phyloP scores from a whole-genome alignment of 1,284 basidiomycete species.

The Amylostereum areolatum region DNA sequence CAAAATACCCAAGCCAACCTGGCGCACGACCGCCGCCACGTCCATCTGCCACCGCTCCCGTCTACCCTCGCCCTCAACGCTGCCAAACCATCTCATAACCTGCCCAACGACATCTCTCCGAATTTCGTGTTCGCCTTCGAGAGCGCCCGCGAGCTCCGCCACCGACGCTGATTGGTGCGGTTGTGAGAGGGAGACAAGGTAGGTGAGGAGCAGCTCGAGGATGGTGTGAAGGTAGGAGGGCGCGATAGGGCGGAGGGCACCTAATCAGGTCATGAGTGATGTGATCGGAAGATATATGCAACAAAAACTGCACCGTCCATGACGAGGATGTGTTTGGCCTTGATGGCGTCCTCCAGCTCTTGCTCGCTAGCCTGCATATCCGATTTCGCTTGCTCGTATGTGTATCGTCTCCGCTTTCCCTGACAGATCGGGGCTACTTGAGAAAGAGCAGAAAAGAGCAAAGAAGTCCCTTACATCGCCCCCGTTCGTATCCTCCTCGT shows the following conservation, averaged over 20 bases:
- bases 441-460: neutral
- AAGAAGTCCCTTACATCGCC: slow-evolving; percentile 7
- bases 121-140: slow-evolving; percentile 74
- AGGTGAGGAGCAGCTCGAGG: slow-evolving; percentile 67
- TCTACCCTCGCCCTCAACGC: slow-evolving; percentile 24
- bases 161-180: slow-evolving; percentile 43
- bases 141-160: slow-evolving; percentile 45
- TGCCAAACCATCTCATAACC: slow-evolving; percentile 78
- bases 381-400: slow-evolving; percentile 53
- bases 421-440: slow-evolving; percentile 4
- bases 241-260: slow-evolving; percentile 64
- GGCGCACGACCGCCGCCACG: slow-evolving; percentile 47
- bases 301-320: slow-evolving; percentile 48
- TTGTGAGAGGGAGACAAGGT: slow-evolving; percentile 55
- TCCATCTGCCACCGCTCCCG: slow-evolving; percentile 62
- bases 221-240: slow-evolving; percentile 60
- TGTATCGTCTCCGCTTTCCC: slow-evolving; percentile 32
- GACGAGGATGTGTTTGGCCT: slow-evolving; percentile 62
- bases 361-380: slow-evolving; percentile 76
- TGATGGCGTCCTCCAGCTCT: slow-evolving; percentile 62
- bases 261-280: slow-evolving; percentile 28
- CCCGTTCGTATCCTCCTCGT: slow-evolving; percentile 32
- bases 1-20: slow-evolving; percentile 70
- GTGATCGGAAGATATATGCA: neutral
- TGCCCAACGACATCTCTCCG: slow-evolving; percentile 54